Evolutionary conservation across 345 rosid genomes (phyloP).

Genomic region (Brassica nigra): DNA sequence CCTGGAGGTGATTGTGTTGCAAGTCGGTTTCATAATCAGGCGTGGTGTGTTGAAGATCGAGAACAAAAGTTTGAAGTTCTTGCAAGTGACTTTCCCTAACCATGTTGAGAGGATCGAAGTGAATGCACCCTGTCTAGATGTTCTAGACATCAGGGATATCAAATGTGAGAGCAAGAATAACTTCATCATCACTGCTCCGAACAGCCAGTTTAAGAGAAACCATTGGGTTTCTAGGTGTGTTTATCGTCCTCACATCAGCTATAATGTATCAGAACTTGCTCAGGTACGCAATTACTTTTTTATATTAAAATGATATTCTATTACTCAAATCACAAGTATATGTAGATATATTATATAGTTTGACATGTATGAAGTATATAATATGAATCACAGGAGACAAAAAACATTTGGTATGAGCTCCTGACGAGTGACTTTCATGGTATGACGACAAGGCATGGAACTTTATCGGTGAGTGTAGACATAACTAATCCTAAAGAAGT

Average conservation of each 20-base stretch:
- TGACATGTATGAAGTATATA: constrained; percentile 6
- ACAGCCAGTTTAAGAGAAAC: background rate
- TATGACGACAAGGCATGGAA: background rate
- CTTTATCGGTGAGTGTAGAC: constrained; percentile 12
- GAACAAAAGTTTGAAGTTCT: constrained; percentile 19
- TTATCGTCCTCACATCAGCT: constrained; percentile 10
- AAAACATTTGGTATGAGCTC: constrained; percentile 15
- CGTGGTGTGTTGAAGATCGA: background rate
- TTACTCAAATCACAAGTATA: background rate
- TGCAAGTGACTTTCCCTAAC: background rate
- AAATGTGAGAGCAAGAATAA: background rate
- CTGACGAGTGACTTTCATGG: background rate
- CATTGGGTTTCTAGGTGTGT: background rate
- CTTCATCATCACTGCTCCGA: constrained; percentile 14
- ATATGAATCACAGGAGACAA: constrained; percentile 18
- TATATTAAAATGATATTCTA: background rate
- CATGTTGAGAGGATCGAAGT: background rate
- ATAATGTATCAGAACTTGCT: constrained; percentile 1
- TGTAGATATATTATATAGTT: background rate
- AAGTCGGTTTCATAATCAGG: background rate
- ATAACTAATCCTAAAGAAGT: constrained; percentile 17
- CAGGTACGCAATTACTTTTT: constrained; percentile 12
- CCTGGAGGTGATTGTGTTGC: constrained; percentile 22
- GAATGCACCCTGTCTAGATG: constrained; percentile 1
- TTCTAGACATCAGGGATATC: constrained; percentile 8